Evolutionary conservation across 768 basidiomycete genomes (phyloP), one percentile per base, ranked within the genome.

Genomic region (Podaxis sp.): DNA sequence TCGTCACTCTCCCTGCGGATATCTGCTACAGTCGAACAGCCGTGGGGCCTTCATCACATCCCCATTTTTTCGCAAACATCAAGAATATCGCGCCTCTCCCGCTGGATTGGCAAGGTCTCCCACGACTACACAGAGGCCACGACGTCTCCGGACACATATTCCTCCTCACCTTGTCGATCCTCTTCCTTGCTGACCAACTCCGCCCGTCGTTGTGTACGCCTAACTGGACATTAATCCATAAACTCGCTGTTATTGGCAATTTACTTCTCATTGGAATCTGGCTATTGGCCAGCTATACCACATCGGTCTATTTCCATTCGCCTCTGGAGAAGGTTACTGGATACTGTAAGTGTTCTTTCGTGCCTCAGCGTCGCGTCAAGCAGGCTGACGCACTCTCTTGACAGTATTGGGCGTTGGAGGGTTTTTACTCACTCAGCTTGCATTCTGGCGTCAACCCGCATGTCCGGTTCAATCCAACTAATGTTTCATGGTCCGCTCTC

Each of bases 71-170:
- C 75, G 69, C 79, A 73, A 13, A 64, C 22, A 33, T 65, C 38
- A 50, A 17, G 6, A 41, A 36, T 15, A 22, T 55, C 8, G n/a
- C 13, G 9, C 25, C 53, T 17, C 67, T 77, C 33, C 78, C 80
- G 1, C 72, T 52, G 1, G 79, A 75, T 13, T 88, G 82, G 83
- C 72, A 70, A 29, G 76, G 75, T 0, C 68, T 73, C 2, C 92
- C 94, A 8, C 77, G 89, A 29, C 76, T 96, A 65, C 81, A 85
- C 57, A 83, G 80, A 46, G 96, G 96, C 0, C 94, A 97, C 71
- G 96, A 98, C 68, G 85, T 98, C 13, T 96, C 94, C 0, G 96
- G 96, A 6, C 96, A 98, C 70, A 80, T 94, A 33, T 98, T 97
- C 77, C 82, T 98, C 64, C 82, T 98, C 65, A 90, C 90, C 2